Percentiles rank a stretch among this genome's conserved stretches.
These are phyloP conservation scores for Aspergillus pseudonomiae DNA, from an alignment of 2,329 filamentous ascomycete species.

Conservation along the genomic window DNA sequence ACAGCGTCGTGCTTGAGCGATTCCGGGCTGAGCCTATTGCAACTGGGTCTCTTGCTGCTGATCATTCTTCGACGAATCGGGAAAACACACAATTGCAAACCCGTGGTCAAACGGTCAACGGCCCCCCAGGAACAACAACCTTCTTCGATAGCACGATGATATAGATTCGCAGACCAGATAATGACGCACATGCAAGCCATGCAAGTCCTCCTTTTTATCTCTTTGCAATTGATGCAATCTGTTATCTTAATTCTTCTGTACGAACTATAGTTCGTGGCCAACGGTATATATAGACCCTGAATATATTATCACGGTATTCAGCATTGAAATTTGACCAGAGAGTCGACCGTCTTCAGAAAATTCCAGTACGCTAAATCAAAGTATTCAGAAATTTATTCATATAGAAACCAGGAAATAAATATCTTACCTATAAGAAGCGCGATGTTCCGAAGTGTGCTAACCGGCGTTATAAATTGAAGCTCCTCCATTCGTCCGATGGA, in stretches of 20 bases:
- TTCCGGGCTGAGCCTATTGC: conserved; percentile 22
- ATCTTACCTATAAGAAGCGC: not conserved
- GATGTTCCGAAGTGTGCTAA: not conserved
- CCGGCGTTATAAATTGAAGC: not conserved
- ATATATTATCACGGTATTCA: not conserved
- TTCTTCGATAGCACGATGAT: conserved; percentile 16
- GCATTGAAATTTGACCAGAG: not conserved
- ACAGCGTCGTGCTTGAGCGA: conserved; percentile 26
- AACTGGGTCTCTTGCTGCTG: not conserved
- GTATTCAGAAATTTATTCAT: not conserved
- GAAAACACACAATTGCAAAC: not conserved
- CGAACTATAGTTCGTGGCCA: no score
- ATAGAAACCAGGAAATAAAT: not conserved
- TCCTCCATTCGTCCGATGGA: not conserved
- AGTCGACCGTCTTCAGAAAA: not conserved
- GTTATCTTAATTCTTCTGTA: no score
- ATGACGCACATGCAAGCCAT: not conserved
- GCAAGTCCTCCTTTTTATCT: not conserved
- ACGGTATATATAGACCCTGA: not conserved
- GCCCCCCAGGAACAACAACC: conserved; percentile 8
- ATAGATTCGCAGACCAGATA: not conserved
- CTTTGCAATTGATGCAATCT: not conserved
- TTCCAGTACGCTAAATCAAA: not conserved
- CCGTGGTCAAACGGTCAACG: conserved; percentile 1
- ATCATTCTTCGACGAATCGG: conserved; percentile 1